These are phyloP conservation scores for Fusarium nodosum DNA, from an alignment of 2,329 filamentous ascomycete genomes.

Conservation along the genomic window DNA sequence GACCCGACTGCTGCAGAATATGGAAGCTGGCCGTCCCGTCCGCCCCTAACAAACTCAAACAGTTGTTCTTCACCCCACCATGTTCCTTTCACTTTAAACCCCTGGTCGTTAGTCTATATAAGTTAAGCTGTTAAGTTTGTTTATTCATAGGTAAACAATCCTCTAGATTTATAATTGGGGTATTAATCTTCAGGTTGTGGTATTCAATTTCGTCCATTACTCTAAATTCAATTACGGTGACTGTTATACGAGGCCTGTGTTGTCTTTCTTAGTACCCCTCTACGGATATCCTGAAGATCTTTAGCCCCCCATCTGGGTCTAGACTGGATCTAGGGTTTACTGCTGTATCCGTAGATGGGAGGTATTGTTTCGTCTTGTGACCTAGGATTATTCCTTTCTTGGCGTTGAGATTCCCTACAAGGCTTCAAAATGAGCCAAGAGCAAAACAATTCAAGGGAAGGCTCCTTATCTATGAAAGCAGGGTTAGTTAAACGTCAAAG, in stretches of 20 bases:
- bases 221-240: slow-evolving; percentile 1
- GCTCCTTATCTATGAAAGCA: not conserved
- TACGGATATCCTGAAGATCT: slow-evolving; percentile 36
- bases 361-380: slow-evolving; percentile 35
- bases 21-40: slow-evolving; percentile 34
- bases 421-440: not conserved
- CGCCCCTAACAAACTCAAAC: slow-evolving; percentile 30
- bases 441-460: not conserved
- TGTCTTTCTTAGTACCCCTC: slow-evolving; percentile 21
- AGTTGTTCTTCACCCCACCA: slow-evolving; percentile 21
- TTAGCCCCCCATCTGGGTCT: slow-evolving; percentile 23
- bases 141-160: not conserved
- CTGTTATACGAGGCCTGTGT: not conserved
- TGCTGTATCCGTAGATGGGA: slow-evolving; percentile 4
- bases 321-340: slow-evolving; percentile 13
- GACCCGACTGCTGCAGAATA: slow-evolving; percentile 5
- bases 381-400: slow-evolving; percentile 16
- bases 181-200: not conserved
- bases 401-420: not conserved
- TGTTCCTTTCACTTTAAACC: slow-evolving; percentile 14
- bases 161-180: not conserved
- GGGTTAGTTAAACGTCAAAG: not conserved
- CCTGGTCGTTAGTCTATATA: slow-evolving; percentile 11
- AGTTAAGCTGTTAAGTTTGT: slow-evolving; percentile 24
- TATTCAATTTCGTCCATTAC: not conserved